Evolutionary conservation across 768 basidiomycete species (phyloP), one percentile per base, ranked within the genome.

Genomic region (Hysterangium stoloniferum): DNA sequence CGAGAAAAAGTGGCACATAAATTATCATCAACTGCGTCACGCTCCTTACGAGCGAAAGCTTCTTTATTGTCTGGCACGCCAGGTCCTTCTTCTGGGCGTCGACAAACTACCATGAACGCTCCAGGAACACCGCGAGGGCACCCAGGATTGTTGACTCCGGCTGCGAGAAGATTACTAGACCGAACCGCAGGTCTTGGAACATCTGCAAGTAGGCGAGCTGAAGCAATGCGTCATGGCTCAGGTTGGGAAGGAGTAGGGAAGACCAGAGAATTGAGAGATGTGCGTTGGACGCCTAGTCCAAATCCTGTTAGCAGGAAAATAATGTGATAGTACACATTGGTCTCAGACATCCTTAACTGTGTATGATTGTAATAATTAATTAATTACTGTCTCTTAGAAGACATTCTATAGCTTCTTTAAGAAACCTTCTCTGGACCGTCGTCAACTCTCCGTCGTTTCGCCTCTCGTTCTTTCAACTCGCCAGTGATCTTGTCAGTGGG

Each of bases 241-340:
- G 68, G 74, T 4, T 86, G 86, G 84, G 76, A 77, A 50, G 66
- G 68, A 22, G 50, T 37, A 69, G 62, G 61, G 33, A 77, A 75
- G 61, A 82, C 82, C 52, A 76, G 72, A 54, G 86, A 86, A 57
- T 58, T 86, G 43, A 78, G 75, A 56, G 71, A 71, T 28, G 73
- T 86, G 19, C 68, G 86, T 60, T 90, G 87, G 87, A 90, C 87
- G 36, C 86, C 86, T 6, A 88, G 84, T 33, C 86, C 82, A 52
- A 66, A 61, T 45, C 44, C 13, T 4, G 28, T 31, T 25, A 51
- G 34, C 13, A 19, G 33, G 37, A 40, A 25, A 31, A 51, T 33
- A 31, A 19, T 29, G 15, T 40, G n/a, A 41, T 51, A 22, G 25
- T 11, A 15, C 28, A 35, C n/a, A 32, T 46, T 46, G 25, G 25